Evolutionary conservation across 2,329 filamentous ascomycete species (phyloP).

Genomic region (Fusarium bactridioides): DNA sequence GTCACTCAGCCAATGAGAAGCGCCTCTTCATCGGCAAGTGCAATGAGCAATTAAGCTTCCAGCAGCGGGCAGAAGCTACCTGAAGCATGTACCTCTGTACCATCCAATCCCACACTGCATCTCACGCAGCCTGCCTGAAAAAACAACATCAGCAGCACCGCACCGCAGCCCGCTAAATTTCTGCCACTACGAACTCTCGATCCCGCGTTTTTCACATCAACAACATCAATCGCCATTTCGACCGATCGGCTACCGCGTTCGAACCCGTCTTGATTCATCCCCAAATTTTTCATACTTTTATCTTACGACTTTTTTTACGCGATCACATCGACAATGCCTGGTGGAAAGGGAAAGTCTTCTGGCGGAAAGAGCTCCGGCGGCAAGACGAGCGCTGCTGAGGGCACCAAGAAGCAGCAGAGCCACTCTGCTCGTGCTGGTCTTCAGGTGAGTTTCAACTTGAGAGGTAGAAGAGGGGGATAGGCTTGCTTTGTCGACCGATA

Average conservation of each 20-base stretch:
- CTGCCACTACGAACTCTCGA: slow-evolving; percentile 40
- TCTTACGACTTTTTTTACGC: slow-evolving; percentile 34
- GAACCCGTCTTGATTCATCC: slow-evolving; percentile 30
- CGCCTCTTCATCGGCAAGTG: neutral
- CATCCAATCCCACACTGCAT: neutral
- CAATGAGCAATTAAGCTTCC: neutral
- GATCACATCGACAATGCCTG: slow-evolving; percentile 64
- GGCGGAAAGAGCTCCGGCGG: slow-evolving; percentile 89
- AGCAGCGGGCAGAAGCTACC: slow-evolving; percentile 18
- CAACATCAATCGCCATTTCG: slow-evolving; percentile 38
- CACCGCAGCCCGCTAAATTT: slow-evolving; percentile 42
- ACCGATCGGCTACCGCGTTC: slow-evolving; percentile 34
- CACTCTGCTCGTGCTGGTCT: slow-evolving; percentile 95
- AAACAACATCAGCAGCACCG: slow-evolving; percentile 43
- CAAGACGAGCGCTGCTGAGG: slow-evolving; percentile 71
- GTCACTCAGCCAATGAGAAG: slow-evolving; percentile 21
- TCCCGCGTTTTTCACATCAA: slow-evolving; percentile 41
- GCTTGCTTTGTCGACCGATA: slow-evolving; percentile 29
- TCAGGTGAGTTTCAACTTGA: slow-evolving; percentile 72
- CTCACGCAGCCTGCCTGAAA: slow-evolving; percentile 32
- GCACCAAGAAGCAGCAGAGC: slow-evolving; percentile 88
- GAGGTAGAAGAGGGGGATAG: slow-evolving; percentile 7
- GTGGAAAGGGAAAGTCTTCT: slow-evolving; percentile 92
- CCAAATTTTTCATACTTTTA: slow-evolving; percentile 20
- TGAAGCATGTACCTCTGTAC: slow-evolving; percentile 33